Conservation (phyloP, 2,329 filamentous ascomycete species). For the Didymella exigua region DNA sequence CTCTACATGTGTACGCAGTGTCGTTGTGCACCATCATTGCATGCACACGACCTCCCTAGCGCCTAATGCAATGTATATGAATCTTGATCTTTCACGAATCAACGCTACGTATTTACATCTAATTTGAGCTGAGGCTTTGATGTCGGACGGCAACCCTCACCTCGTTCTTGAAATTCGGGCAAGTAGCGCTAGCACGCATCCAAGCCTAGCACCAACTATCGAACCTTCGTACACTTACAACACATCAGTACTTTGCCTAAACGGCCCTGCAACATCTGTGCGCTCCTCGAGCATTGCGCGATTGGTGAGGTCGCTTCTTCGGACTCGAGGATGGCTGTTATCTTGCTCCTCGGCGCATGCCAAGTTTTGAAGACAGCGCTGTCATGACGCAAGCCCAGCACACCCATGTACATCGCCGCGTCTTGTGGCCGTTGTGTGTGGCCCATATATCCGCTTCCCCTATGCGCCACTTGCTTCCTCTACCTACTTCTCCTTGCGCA, state of each 20-base stretch:
- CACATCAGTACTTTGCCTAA: not conserved
- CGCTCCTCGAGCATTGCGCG: not conserved
- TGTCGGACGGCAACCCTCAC: not conserved
- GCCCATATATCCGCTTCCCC: conserved; percentile 12
- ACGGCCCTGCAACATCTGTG: not conserved
- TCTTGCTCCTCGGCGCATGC: conserved; percentile 22
- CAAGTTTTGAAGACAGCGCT: conserved; percentile 37
- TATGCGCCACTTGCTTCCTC: not conserved
- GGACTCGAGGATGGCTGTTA: not conserved
- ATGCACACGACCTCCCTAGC: conserved; percentile 17
- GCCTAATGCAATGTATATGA: conserved; percentile 21
- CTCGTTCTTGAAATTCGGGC: not conserved
- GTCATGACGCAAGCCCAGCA: conserved; percentile 44
- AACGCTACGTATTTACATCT: not conserved
- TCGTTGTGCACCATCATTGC: conserved; percentile 14
- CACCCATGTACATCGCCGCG: conserved; percentile 30
- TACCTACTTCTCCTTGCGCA: not conserved
- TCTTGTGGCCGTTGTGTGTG: conserved; percentile 10
- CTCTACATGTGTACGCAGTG: conserved; percentile 16
- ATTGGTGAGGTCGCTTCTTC: not conserved
- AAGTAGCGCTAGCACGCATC: not conserved
- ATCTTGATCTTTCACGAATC: not conserved
- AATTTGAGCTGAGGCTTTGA: not conserved
- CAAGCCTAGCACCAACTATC: conserved; percentile 5
- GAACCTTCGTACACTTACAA: not conserved